Base-by-base conservation (phyloP, 1,139 yeast species). In the Nakaseomyces delphensis region DNA sequence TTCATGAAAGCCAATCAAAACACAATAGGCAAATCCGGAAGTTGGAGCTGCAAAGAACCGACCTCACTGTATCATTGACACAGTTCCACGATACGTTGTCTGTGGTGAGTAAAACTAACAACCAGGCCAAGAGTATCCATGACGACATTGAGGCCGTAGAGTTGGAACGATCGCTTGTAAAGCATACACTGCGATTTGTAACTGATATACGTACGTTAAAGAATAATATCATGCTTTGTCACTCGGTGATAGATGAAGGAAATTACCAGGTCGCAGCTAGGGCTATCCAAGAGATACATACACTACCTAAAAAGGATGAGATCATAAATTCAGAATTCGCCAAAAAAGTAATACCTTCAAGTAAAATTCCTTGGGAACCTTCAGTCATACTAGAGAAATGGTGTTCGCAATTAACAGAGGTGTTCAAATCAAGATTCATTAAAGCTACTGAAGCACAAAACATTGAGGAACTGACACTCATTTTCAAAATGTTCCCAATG, bases 301-400 rank as follows among this genome's bases (percentile, higher is more conserved):
- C 45, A 57, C 72, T 40, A 91, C 85, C 94, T 0, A 36, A 40
- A n/a, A 35, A 28, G 21, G 50, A 60, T 0, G 69, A 67, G 2
- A 56, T 74, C 11, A 59, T 83, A 18, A 67, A 62, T 10, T 89
- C 95, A n/a, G 68, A 73, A 44, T 87, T 81, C 62, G 91, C 95
- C 2, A 74, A 79, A 40, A 77, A 73, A 38, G 85, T 84, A 55
- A 91, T 91, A n/a, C 98, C 99, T 0, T 79, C 95, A 0, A 71
- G 84, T 7, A 94, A 85, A 43, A 72, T 87, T n/a, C 96, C 96
- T 0, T 95, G 85, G 44, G 67, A 74, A 42, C 97, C 98, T 0
- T 60, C 64, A 11, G 71, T 66, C 1, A 67, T 83, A 0, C 57
- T 91, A 1, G 59, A 65, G 1, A 68, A 68, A 14, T 85, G 94